Conservation (phyloP, 371 early-diverging fungal genomes). For the Mucor irregularis region DNA sequence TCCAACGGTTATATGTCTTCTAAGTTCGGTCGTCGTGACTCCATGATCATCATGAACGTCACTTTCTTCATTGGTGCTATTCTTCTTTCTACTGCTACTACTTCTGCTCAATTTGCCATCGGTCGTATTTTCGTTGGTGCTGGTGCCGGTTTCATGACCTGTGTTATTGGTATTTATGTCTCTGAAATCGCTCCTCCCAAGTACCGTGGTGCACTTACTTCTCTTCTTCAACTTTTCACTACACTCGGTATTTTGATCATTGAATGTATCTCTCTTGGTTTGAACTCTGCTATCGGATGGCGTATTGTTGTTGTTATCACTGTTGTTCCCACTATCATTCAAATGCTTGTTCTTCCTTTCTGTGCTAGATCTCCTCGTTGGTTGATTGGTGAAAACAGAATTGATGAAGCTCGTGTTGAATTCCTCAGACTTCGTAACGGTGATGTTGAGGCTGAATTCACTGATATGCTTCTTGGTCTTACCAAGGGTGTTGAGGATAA, state of each 20-base stretch:
- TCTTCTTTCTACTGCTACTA: constrained; percentile 59
- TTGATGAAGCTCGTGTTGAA: constrained; percentile 60
- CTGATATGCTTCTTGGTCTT: constrained; percentile 55
- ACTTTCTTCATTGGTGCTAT: constrained; percentile 70
- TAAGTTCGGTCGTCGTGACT: constrained; percentile 66
- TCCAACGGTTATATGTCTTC: constrained; percentile 56
- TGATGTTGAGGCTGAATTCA: constrained; percentile 61
- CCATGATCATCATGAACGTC: constrained; percentile 65
- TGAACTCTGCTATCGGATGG: constrained; percentile 67
- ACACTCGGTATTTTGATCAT: constrained; percentile 78
- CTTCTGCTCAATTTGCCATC: constrained; percentile 64
- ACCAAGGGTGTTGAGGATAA: constrained; percentile 26
- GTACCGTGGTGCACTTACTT: constrained; percentile 71
- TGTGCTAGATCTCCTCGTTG: constrained; percentile 80
- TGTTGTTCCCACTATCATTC: constrained; percentile 65
- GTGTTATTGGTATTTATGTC: constrained; percentile 79
- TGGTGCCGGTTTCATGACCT: constrained; percentile 80
- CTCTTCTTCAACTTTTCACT: constrained; percentile 78
- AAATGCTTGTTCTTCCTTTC: constrained; percentile 69
- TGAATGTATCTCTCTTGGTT: constrained; percentile 59
- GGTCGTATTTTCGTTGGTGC: constrained; percentile 86
- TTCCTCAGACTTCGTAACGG: constrained; percentile 63
- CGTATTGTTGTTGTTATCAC: constrained; percentile 63
- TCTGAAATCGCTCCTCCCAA: constrained; percentile 76
- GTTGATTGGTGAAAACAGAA: constrained; percentile 57